A percentile compares a stretch with the other conserved stretches of the same genome.
phyloP scores from a whole-genome alignment of 257 asterid species.

The Echium plantagineum region DNA sequence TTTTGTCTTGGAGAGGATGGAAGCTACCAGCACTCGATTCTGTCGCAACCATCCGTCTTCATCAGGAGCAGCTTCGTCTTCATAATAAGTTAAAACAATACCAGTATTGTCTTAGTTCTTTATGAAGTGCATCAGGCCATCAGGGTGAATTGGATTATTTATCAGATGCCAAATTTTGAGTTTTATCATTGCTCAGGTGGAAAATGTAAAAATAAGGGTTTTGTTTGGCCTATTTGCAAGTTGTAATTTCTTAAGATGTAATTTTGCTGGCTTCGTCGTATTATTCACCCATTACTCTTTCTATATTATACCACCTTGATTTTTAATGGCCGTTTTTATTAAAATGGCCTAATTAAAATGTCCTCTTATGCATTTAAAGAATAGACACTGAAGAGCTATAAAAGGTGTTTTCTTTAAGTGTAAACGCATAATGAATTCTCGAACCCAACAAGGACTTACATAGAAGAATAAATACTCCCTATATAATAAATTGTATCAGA shows the following conservation, averaged over 20 bases:
- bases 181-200: conserved; percentile 4
- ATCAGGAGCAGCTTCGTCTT: conserved; percentile 6
- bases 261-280: neutral
- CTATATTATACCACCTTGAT: too few species aligned
- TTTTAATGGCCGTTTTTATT: too few species aligned
- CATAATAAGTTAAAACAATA: neutral
- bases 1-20: conserved; percentile 59
- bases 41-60: conserved; percentile 44
- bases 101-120: conserved; percentile 1
- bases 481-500: neutral
- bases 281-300: too few species aligned
- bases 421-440: too few species aligned
- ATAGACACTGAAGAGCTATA: too few species aligned
- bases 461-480: too few species aligned
- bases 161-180: conserved; percentile 15
- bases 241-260: conserved; percentile 11
- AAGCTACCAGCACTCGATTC: conserved; percentile 26
- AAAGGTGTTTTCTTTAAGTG: too few species aligned
- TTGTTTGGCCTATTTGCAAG: conserved; percentile 8
- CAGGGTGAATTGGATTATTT: neutral
- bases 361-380: too few species aligned
- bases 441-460: too few species aligned
- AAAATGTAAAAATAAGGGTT: conserved; percentile 10
- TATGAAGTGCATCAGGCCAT: neutral
- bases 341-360: too few species aligned